These are phyloP conservation scores for Evansstolkia leycettana DNA, from an alignment of 495 filamentous ascomycete species.

Conservation along the genomic window DNA sequence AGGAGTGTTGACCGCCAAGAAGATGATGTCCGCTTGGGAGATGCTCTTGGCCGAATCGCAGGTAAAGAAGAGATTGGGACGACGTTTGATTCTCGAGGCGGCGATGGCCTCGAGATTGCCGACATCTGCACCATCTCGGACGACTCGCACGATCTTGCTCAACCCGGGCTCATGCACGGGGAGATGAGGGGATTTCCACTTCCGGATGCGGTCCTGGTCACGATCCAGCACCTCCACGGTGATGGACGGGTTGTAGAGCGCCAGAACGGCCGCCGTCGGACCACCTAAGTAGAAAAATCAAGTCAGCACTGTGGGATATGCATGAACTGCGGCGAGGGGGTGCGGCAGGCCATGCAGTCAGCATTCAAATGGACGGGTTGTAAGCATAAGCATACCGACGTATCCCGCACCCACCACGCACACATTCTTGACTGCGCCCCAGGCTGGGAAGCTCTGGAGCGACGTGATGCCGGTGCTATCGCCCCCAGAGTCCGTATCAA, in stretches of 20 bases:
- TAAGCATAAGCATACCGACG: slow-evolving; percentile 43
- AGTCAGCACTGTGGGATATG: not conserved
- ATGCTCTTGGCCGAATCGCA: slow-evolving; percentile 49
- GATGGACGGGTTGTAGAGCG: slow-evolving; percentile 56
- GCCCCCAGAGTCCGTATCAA: slow-evolving; percentile 6
- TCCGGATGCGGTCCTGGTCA: slow-evolving; percentile 47
- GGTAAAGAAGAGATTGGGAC: slow-evolving; percentile 58
- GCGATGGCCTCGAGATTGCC: not conserved
- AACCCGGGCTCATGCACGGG: slow-evolving; percentile 72
- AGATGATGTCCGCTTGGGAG: slow-evolving; percentile 57
- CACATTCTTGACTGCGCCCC: slow-evolving; percentile 35
- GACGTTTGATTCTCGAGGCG: slow-evolving; percentile 12
- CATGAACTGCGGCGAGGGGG: too few relatives aligned
- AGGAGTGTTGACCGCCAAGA: slow-evolving; percentile 73
- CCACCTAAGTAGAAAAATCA: slow-evolving; percentile 37
- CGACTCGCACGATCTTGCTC: slow-evolving; percentile 48
- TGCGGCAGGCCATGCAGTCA: too few relatives aligned
- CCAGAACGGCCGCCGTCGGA: slow-evolving; percentile 64
- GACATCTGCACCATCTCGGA: slow-evolving; percentile 43
- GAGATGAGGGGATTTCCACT: slow-evolving; percentile 61
- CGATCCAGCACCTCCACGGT: slow-evolving; percentile 61
- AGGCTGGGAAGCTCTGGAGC: slow-evolving; percentile 3
- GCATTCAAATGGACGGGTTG: too few relatives aligned
- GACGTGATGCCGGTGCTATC: slow-evolving; percentile 2
- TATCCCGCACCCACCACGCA: slow-evolving; percentile 56